These are phyloP conservation scores for Paulownia fortunei DNA, from an alignment of 257 asterid species.

Conservation along the genomic window DNA sequence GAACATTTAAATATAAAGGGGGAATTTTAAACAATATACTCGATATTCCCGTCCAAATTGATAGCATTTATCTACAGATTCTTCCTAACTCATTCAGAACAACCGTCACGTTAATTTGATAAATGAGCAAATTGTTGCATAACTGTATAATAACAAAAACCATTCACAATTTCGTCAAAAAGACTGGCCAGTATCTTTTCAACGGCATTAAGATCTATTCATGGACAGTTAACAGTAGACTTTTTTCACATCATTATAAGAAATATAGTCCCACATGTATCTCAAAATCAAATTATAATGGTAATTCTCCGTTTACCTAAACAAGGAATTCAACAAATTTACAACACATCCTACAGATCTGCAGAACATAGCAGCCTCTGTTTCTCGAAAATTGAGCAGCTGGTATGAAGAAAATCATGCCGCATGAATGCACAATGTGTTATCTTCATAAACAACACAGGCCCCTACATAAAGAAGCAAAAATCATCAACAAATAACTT, in stretches of 20 bases:
- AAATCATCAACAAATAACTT: not conserved
- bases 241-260: constrained; percentile 2
- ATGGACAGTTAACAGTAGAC: constrained; percentile 1
- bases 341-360: constrained; percentile 40
- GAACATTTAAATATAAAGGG: not conserved
- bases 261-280: constrained; percentile 29
- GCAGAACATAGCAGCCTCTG: constrained; percentile 32
- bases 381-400: constrained; percentile 34
- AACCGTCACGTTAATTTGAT: not conserved
- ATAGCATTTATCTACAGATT: too few species aligned
- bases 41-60: too few species aligned
- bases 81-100: not conserved
- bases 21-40: not conserved
- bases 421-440: constrained; percentile 13
- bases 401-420: constrained; percentile 18
- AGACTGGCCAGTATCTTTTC: constrained; percentile 14
- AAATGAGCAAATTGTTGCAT: constrained; percentile 1
- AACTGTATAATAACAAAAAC: constrained; percentile 13
- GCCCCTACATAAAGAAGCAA: constrained; percentile 36
- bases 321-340: constrained; percentile 42
- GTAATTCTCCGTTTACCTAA: constrained; percentile 28
- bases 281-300: constrained; percentile 31
- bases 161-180: not conserved
- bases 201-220: not conserved
- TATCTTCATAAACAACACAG: constrained; percentile 25